Evolutionary conservation across 148 eudicot species (phyloP).

Genomic region (Rhododendron ferrugineum): DNA sequence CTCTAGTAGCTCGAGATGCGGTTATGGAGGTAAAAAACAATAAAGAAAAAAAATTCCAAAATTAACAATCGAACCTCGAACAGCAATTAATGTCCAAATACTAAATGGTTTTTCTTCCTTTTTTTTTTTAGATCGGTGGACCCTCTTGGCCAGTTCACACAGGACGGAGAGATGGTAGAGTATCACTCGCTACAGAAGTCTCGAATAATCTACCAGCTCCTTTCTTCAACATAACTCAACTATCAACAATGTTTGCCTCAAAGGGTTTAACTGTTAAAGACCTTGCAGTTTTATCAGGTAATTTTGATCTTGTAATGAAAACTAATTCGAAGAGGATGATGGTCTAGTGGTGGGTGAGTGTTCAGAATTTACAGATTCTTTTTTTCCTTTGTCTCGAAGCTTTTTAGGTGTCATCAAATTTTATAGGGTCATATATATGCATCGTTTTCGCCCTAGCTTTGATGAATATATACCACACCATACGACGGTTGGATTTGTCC

Average conservation of each 20-base stretch:
- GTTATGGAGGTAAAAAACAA: conserved; percentile 18
- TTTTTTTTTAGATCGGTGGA: conserved; percentile 27
- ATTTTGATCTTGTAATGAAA: too few relatives aligned
- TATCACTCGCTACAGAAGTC: conserved; percentile 31
- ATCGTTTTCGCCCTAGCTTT: not conserved
- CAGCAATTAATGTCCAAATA: not conserved
- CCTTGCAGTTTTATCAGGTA: conserved; percentile 51
- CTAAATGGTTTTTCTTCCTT: not conserved
- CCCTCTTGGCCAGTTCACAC: conserved; percentile 40
- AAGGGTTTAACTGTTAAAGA: conserved; percentile 36
- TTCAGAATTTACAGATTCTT: too few relatives aligned
- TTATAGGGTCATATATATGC: not conserved
- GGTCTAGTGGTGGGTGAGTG: too few relatives aligned
- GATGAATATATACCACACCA: not conserved
- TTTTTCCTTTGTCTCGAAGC: not conserved
- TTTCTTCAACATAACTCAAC: conserved; percentile 22
- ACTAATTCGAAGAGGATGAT: too few relatives aligned
- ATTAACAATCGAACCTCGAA: not conserved
- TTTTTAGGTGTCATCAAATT: not conserved
- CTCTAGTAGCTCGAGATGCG: conserved; percentile 52
- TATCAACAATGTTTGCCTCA: conserved; percentile 19
- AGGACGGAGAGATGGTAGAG: conserved; percentile 47
- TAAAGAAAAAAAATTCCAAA: not conserved
- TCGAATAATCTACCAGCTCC: conserved; percentile 36
- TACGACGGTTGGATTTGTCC: not conserved